Conservation (phyloP, 2,329 filamentous ascomycete species). For the Fusarium sarcochroum region DNA sequence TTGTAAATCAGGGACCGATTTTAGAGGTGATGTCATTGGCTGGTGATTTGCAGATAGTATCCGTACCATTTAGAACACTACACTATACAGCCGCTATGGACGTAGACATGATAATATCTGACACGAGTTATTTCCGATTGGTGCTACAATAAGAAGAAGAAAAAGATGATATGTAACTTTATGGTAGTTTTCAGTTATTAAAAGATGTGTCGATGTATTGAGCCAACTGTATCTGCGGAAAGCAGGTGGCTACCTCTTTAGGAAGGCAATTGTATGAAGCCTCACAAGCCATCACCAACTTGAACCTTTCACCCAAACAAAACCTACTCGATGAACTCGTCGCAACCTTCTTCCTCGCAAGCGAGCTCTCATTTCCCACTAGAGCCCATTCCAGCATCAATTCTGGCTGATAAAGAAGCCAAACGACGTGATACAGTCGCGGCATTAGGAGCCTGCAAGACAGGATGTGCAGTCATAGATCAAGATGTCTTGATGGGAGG, state of each 20-base stretch:
- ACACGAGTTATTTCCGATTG: too few relatives aligned
- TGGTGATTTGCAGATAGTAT: background rate
- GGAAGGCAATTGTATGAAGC: too few relatives aligned
- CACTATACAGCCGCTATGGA: too few relatives aligned
- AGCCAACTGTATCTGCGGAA: background rate
- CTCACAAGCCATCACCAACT: background rate
- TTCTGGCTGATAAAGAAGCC: slow-evolving; percentile 58
- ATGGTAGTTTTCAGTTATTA: too few relatives aligned
- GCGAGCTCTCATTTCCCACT: slow-evolving; percentile 62
- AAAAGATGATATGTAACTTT: background rate
- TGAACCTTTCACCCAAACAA: slow-evolving; percentile 12
- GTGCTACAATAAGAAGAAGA: background rate
- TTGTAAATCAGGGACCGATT: too few relatives aligned
- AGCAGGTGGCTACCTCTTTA: background rate
- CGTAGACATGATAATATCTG: too few relatives aligned
- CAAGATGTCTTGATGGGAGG: slow-evolving; percentile 63
- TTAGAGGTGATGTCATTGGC: background rate
- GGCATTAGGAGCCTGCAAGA: slow-evolving; percentile 52
- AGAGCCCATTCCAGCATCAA: slow-evolving; percentile 61
- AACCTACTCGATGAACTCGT: slow-evolving; percentile 3
- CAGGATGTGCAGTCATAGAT: slow-evolving; percentile 66
- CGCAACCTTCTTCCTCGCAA: slow-evolving; percentile 51
- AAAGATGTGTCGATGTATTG: too few relatives aligned
- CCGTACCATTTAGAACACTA: too few relatives aligned
- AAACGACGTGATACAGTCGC: slow-evolving; percentile 52